Base-by-base conservation (phyloP, 805 yeast genomes). In the Candida multigemmis region DNA sequence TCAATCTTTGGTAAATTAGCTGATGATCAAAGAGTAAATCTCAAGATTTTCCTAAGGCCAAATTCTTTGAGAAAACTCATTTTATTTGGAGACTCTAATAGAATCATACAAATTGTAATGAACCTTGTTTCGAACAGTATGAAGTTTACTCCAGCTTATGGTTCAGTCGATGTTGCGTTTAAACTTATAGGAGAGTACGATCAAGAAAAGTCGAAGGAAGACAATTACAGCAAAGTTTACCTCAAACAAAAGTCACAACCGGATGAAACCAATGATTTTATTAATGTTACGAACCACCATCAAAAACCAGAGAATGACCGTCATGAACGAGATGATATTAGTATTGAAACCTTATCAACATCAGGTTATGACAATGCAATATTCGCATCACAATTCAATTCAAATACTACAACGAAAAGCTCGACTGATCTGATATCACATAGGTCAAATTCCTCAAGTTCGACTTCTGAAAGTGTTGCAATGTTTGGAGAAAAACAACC, bases 141-240 rank as follows among this genome's bases (percentile, higher is more conserved):
- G 41, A 91, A 91, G 49, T 91, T 91, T 43, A 87, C 97, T 0
- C 95, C 95, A 0, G 80, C 76, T 11, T 83, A 84, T 33, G 97
- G 96, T 2, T 66, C 70, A 10, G 93, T 87, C 8, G 65, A 66
- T 16, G 83, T 84, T 6, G 48, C 63, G 1, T 69, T 80, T 36
- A 68, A 62, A 35, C 48, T 78, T n/a, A 30, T 78, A 12, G 91
- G 91, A 21, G 82, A 75, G 43, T 82, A 77, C 44, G 91, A 80
- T 42, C 66, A 37, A 6, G 48, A 37, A n/a, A 37, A 52, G 32
- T 72, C 83, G 15, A 50, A 51, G 25, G 40, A 34, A 1, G 46
- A 40, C 9, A 48, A 68, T 22, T 72, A 49, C 40, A 52, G 55
- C 14, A 50, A 62, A 20, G 84, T 76, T 4, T 65, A 50, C 37